Percentiles rank a stretch among this genome's conserved stretches.
Conservation (phyloP, 2,329 filamentous ascomycete species). For the Dactylellina haptotyla region DNA sequence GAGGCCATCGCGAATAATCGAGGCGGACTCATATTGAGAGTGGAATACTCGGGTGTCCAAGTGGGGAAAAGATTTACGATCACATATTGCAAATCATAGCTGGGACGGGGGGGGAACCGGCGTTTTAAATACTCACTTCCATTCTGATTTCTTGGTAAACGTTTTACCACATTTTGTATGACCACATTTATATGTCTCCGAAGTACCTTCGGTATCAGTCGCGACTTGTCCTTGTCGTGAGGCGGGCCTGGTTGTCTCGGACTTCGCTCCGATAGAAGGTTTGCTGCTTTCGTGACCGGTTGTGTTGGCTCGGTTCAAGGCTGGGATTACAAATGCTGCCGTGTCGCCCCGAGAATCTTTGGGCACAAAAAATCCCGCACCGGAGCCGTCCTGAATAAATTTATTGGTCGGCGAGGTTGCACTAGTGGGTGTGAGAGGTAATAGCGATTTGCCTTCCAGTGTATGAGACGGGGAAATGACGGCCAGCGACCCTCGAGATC, state of each 20-base stretch:
- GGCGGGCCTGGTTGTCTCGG: slow-evolving; percentile 28
- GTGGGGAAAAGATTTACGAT: no score
- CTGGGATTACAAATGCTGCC: slow-evolving; percentile 22
- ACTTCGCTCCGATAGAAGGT: neutral
- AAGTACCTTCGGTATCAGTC: slow-evolving; percentile 8
- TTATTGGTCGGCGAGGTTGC: slow-evolving; percentile 30
- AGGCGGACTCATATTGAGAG: no score
- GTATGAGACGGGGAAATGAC: slow-evolving; percentile 32
- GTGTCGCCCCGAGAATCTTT: slow-evolving; percentile 14
- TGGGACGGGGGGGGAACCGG: no score
- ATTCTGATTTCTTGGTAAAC: slow-evolving; percentile 38
- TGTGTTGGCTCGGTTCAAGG: slow-evolving; percentile 6
- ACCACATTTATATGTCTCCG: slow-evolving; percentile 20
- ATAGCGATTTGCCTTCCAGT: slow-evolving; percentile 3
- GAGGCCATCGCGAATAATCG: neutral
- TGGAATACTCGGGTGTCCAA: no score
- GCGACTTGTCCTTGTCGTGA: slow-evolving; percentile 2
- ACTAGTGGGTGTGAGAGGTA: slow-evolving; percentile 38
- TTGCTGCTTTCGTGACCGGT: slow-evolving; percentile 15
- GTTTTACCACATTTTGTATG: slow-evolving; percentile 29
- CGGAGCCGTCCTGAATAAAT: neutral
- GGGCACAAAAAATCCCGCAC: slow-evolving; percentile 11
- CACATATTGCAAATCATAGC: no score
- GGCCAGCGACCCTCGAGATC: slow-evolving; percentile 9
- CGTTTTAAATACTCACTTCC: slow-evolving; percentile 24